These are phyloP conservation scores for Solanum paucissectum DNA, from an alignment of 257 asterid species.

Conservation along the genomic window DNA sequence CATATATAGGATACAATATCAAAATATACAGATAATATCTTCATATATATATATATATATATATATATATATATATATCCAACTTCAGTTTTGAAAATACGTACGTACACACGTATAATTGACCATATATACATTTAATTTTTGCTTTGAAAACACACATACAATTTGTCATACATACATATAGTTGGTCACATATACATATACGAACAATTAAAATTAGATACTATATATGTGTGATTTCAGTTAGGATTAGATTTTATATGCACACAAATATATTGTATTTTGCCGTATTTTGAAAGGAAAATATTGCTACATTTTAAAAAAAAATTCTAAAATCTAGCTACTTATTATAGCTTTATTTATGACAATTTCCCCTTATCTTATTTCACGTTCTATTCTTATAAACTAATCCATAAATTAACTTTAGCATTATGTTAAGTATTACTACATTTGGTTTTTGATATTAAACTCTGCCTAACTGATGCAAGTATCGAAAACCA, in stretches of 20 bases:
- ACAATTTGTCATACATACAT: too few relatives aligned
- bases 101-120: not conserved
- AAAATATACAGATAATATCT: too few relatives aligned
- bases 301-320: too few relatives aligned
- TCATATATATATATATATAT: too few relatives aligned
- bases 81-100: not conserved
- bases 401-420: not conserved
- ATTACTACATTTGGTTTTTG: not conserved
- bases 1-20: not conserved
- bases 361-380: not conserved
- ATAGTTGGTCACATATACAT: too few relatives aligned
- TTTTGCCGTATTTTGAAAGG: not conserved
- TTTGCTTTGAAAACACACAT: not conserved
- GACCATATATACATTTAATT: not conserved
- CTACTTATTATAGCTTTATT: not conserved
- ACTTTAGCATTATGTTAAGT: not conserved
- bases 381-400: not conserved
- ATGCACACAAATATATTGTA: not conserved
- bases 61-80: not conserved
- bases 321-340: too few relatives aligned
- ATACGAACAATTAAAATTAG: too few relatives aligned
- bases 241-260: not conserved
- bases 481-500: not conserved
- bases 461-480: not conserved
- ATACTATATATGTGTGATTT: not conserved